Conservation (phyloP, 345 rosid species). For the Moricandia moricandioides region DNA sequence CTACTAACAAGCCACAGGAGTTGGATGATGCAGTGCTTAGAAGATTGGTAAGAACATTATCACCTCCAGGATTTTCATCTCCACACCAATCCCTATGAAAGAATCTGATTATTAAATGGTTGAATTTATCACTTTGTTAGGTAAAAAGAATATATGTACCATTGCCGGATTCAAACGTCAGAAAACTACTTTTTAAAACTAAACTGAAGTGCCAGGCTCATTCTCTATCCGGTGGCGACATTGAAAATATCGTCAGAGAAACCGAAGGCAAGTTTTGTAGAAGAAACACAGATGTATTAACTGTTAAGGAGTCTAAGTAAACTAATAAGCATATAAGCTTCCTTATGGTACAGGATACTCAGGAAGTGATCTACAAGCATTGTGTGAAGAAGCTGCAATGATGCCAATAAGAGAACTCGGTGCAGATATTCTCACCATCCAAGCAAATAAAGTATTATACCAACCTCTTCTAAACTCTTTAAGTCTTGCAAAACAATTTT, state of each 20-base stretch:
- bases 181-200: conserved; percentile 66
- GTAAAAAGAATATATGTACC: conserved; percentile 97
- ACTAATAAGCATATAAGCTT: neutral
- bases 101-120: neutral
- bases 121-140: conserved; percentile 30
- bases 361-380: conserved; percentile 96
- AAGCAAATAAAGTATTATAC: conserved; percentile 71
- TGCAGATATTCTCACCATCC: conserved; percentile 65
- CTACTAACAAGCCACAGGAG: conserved; percentile 97
- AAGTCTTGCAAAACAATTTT: neutral
- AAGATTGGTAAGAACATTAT: conserved; percentile 67
- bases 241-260: conserved; percentile 72
- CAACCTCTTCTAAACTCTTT: neutral
- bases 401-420: conserved; percentile 99
- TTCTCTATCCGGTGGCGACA: conserved; percentile 70
- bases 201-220: conserved; percentile 78
- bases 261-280: conserved; percentile 64
- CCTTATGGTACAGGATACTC: conserved; percentile 62
- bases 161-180: conserved; percentile 71
- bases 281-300: neutral
- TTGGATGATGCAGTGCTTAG: conserved; percentile 94
- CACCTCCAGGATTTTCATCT: neutral
- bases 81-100: neutral
- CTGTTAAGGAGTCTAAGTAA: neutral
- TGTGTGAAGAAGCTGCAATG: conserved; percentile 99